phyloP scores from a whole-genome alignment of 495 filamentous ascomycete genomes.

The Chlorociboria aeruginascens region DNA sequence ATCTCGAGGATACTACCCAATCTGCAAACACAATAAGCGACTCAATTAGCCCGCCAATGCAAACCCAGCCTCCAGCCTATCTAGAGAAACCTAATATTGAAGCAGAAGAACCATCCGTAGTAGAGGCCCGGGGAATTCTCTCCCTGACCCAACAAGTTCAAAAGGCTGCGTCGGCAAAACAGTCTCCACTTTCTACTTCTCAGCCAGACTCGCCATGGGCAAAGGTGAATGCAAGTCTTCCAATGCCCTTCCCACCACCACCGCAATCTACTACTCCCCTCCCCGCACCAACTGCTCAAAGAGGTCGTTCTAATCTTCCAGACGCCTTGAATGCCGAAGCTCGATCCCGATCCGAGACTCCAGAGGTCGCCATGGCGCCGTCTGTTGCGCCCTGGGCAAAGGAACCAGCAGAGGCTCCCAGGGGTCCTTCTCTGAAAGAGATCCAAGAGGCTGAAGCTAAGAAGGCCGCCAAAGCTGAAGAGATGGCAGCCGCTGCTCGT shows the following conservation, averaged over 20 bases:
- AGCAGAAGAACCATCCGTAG: conserved; percentile 14
- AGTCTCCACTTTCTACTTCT: conserved; percentile 35
- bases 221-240: conserved; percentile 49
- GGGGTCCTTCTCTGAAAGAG: conserved; percentile 87
- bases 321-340: conserved; percentile 63
- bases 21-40: conserved; percentile 3
- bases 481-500: conserved; percentile 67
- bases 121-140: conserved; percentile 26
- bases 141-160: conserved; percentile 83
- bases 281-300: conserved; percentile 76
- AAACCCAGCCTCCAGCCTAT: conserved; percentile 6
- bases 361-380: conserved; percentile 36
- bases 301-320: conserved; percentile 70
- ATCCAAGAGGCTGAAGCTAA: conserved; percentile 93
- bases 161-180: conserved; percentile 57
- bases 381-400: conserved; percentile 92
- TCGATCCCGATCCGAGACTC: conserved; percentile 67
- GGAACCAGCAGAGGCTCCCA: conserved; percentile 62
- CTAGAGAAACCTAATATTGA: conserved; percentile 12
- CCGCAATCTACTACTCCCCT: conserved; percentile 64
- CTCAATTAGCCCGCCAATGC: conserved; percentile 15
- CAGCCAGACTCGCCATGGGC: conserved; percentile 48
- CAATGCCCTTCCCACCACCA: conserved; percentile 69
- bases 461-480: conserved; percentile 85
- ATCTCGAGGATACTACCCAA: conserved; percentile 28